Conservation (phyloP, 2,329 filamentous ascomycete species). For the Sporothrix inflata region DNA sequence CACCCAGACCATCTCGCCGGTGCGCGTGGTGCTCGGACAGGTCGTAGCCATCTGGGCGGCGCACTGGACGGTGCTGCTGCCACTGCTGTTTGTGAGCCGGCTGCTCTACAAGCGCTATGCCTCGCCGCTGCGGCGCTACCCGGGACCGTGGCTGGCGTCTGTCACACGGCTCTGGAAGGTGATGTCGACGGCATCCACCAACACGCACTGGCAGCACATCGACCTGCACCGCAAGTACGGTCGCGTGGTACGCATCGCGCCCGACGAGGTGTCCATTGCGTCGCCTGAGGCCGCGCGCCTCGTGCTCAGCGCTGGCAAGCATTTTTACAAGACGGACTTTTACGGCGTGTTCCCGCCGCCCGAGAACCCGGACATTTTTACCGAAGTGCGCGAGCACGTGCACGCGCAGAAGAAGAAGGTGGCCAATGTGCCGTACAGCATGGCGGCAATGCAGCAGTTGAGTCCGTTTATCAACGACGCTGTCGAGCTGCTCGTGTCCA, state of each 20-base stretch:
- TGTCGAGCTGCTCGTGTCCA: constrained; percentile 49
- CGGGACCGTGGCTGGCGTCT: constrained; percentile 43
- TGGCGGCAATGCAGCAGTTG: constrained; percentile 57
- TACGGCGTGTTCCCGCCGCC: constrained; percentile 59
- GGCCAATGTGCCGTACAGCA: constrained; percentile 55
- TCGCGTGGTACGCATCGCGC: constrained; percentile 53
- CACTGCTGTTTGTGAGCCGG: constrained; percentile 38
- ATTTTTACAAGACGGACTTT: constrained; percentile 58
- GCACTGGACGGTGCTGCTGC: constrained; percentile 40
- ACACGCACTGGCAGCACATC: constrained; percentile 49
- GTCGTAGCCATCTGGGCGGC: constrained; percentile 34
- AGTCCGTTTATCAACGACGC: constrained; percentile 56
- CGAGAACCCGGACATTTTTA: constrained; percentile 62
- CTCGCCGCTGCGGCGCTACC: constrained; percentile 43
- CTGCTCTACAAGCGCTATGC: constrained; percentile 41
- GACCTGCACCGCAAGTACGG: constrained; percentile 51
- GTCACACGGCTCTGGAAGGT: constrained; percentile 49
- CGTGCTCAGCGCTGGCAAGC: constrained; percentile 53
- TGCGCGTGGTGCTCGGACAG: constrained; percentile 35
- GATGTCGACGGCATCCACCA: constrained; percentile 44
- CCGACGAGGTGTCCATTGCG: constrained; percentile 52
- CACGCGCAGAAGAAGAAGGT: constrained; percentile 60
- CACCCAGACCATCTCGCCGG: constrained; percentile 36
- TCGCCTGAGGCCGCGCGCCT: constrained; percentile 51
- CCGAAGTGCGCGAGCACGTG: constrained; percentile 57